Evolutionary conservation across 352 stramenopile species (phyloP), one percentile per base, ranked within the genome.

Genomic region (Pythium apleroticum): DNA sequence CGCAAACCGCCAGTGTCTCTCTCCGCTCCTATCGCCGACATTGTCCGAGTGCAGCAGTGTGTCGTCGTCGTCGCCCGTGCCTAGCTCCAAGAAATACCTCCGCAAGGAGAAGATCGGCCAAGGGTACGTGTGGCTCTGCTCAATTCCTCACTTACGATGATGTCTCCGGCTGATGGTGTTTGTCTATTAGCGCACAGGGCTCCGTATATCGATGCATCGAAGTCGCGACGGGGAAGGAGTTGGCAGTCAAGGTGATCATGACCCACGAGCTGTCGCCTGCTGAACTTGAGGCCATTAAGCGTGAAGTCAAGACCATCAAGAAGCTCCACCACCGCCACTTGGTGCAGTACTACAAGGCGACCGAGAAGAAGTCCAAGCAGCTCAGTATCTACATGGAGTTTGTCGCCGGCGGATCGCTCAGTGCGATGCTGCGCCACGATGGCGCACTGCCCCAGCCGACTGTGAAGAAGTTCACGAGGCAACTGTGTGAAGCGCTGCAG

Each of bases 301-400:
- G 70, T 25, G 82, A 91, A 39, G 79, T 90, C 15, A 76, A 78
- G 31, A 87, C 76, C 11, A 90, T 93, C 71, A 89, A 91, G 65
- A 65, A 67, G 8, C 57, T 91, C 7, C 61, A 74, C 24, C 82
- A 93, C 54, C 67, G 55, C 24, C 68, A 90, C 41, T 63, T 93
- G 20, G 81, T 93, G n/a, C 69, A 75, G 24, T 91, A 90, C 70
- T 70, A 78, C 61, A 80, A 82, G 54, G 80, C 80, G 0, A 86
- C 75, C 0, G 78, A 90, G 57, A 88, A 87, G 25, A 83, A 84
- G 48, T 45, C 73, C 27, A 79, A 74, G 52, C 65, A 82, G 25
- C 66, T 91, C 27, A 77, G 78, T 20, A 97, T 97, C 50, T 93
- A 90, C 54, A 93, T 93, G 76, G 91, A 98, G 55, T 97, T 84